A percentile compares a stretch with the other conserved stretches of the same genome.
Evolutionary conservation across 768 basidiomycete genomes (phyloP).

Genomic region (Lentinus tigrinus): DNA sequence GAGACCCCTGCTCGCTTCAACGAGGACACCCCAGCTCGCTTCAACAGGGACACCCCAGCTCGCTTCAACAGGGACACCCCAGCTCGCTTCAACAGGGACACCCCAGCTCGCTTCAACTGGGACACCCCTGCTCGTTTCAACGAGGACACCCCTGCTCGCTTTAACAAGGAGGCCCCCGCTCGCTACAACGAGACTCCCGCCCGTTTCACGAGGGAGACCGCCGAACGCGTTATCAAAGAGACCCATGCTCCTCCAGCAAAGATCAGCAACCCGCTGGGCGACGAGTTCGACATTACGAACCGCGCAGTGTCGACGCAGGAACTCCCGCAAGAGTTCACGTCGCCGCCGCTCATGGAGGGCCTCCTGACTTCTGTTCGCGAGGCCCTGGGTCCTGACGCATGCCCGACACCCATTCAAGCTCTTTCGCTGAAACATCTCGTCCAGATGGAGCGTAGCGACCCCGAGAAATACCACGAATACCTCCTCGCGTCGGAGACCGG

Average conservation of each 20-base stretch:
- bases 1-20: too few relatives aligned
- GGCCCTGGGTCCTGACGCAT: conserved; percentile 52
- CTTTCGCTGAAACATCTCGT: conserved; percentile 69
- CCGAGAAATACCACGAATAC: conserved; percentile 44
- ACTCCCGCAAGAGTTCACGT: conserved; percentile 49
- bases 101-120: too few relatives aligned
- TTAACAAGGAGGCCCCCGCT: too few relatives aligned
- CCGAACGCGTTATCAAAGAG: too few relatives aligned
- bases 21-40: too few relatives aligned
- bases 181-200: too few relatives aligned
- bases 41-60: too few relatives aligned
- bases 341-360: conserved; percentile 69
- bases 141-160: too few relatives aligned
- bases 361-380: conserved; percentile 57
- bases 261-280: conserved; percentile 28
- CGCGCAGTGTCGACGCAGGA: conserved; percentile 21
- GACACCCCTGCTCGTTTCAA: too few relatives aligned
- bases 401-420: conserved; percentile 78
- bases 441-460: conserved; percentile 25
- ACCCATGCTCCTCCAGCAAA: neutral
- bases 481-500: conserved; percentile 89
- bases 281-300: conserved; percentile 38
- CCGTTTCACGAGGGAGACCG: too few relatives aligned
- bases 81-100: too few relatives aligned
- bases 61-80: too few relatives aligned